Percentiles rank a stretch among this genome's conserved stretches.
Conservation (phyloP, 768 basidiomycete species). For the Russula olivacea region DNA sequence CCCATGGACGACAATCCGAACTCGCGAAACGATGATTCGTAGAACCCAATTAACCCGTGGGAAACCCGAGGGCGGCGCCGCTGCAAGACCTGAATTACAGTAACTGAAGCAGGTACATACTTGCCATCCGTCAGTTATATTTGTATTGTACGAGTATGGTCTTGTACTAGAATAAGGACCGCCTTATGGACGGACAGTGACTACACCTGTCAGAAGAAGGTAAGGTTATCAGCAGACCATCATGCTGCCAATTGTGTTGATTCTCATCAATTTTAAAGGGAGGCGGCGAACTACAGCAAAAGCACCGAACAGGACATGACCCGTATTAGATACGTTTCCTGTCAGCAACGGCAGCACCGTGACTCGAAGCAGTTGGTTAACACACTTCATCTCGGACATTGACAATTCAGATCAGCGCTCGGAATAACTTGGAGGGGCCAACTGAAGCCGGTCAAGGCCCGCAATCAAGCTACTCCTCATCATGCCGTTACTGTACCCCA, state of each 20-base stretch:
- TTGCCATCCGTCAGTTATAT: background rate
- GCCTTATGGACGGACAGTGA: background rate
- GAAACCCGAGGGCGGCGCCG: conserved; percentile 11
- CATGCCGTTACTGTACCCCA: background rate
- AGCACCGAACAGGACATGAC: background rate
- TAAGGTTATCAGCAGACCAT: background rate
- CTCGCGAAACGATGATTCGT: background rate
- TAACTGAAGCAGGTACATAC: background rate
- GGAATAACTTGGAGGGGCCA: background rate
- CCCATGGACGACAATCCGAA: conserved; percentile 12
- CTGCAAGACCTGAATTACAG: conserved; percentile 1
- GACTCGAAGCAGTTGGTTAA: background rate
- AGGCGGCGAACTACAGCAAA: background rate
- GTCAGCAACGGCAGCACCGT: background rate
- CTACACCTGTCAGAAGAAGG: conserved; percentile 8
- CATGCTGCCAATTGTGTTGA: background rate
- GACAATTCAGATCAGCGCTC: conserved; percentile 8
- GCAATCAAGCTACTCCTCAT: background rate
- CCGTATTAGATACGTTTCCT: background rate
- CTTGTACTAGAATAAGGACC: background rate
- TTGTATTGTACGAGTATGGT: background rate
- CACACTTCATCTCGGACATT: background rate
- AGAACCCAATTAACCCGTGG: conserved; percentile 4
- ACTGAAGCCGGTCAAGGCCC: background rate
- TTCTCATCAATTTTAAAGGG: background rate